Evolutionary conservation across 2,329 filamentous ascomycete species (phyloP), one percentile per base, ranked within the genome.

Genomic region (Atkinsonella texensis): DNA sequence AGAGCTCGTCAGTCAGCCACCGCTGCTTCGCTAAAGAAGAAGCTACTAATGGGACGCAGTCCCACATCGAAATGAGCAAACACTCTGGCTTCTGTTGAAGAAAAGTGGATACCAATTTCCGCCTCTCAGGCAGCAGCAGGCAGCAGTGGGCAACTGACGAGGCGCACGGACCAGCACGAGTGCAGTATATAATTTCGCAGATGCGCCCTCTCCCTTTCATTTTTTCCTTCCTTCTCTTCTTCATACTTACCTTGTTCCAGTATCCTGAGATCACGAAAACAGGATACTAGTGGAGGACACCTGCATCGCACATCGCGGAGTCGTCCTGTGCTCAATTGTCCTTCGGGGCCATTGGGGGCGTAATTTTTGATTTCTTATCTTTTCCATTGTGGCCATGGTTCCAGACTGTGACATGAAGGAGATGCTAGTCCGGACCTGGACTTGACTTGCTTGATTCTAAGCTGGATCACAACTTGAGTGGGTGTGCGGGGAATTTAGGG

Each of bases 241-340:
- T 70, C 68, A 75, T 74, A 74, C 73, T 75, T 75, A 74, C 71
- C 71, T 75, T 75, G 65, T 67, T 65, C 63, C 63, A 66, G 61
- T 59, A 54, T 58, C 56, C 60, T 63, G 62, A 61, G 72, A 63
- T 76, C 73, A 75, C 56, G 69, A 70, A 69, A 61, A 57, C 64
- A 62, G 59, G 59, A 52, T 58, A 59, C 63, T 67, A 73, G 68
- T 62, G 59, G 59, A 67, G 69, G 63, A 67, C 65, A 67, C 70
- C 72, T 75, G 72, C 72, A 76, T 74, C 73, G 72, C 72, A 76
- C 73, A 72, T 62, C 71, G 72, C 68, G 73, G 72, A 67, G 70
- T 71, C 66, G 61, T 66, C 65, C 67, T 63, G 62, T 59, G 57
- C 67, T 74, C 68, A 66, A 74, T 73, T 74, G 71, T 69, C 71